Conservation (phyloP, 192 early-diverging fungal genomes). For the Backusella macrospora region DNA sequence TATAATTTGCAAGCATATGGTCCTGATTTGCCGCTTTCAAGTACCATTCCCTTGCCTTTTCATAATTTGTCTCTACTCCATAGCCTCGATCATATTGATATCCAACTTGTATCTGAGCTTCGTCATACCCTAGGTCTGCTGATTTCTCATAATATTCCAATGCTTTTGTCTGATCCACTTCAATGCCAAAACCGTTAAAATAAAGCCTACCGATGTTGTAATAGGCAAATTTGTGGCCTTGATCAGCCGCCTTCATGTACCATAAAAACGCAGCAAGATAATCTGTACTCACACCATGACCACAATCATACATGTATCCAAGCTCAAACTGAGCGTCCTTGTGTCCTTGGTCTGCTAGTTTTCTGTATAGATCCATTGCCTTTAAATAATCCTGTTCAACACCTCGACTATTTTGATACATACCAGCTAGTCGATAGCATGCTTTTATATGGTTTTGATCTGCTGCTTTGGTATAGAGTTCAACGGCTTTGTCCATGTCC, state of each 20-base stretch:
- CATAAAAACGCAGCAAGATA: constrained; percentile 52
- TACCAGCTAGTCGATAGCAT: constrained; percentile 58
- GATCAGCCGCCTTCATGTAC: constrained; percentile 61
- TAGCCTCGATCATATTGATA: not conserved
- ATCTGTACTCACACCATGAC: constrained; percentile 54
- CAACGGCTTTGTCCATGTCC: constrained; percentile 64
- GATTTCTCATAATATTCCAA: constrained; percentile 54
- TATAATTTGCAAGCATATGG: constrained; percentile 83
- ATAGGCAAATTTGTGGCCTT: constrained; percentile 57
- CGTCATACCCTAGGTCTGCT: constrained; percentile 56
- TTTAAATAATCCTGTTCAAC: constrained; percentile 48
- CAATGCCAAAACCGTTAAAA: constrained; percentile 80
- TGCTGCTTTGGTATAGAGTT: constrained; percentile 56
- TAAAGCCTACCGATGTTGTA: constrained; percentile 82
- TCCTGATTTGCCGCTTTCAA: constrained; percentile 68
- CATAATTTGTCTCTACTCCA: constrained; percentile 38
- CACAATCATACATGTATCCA: constrained; percentile 74
- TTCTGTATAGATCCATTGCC: constrained; percentile 64
- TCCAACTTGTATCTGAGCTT: constrained; percentile 47
- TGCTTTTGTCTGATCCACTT: constrained; percentile 49
- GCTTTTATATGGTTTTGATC: constrained; percentile 54
- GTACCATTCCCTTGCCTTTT: constrained; percentile 68
- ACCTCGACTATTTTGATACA: constrained; percentile 62
- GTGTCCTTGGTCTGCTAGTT: constrained; percentile 57
- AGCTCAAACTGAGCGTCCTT: constrained; percentile 67